Evolutionary conservation across 2,329 filamentous ascomycete genomes (phyloP).

Genomic region (Drechslera avenae): DNA sequence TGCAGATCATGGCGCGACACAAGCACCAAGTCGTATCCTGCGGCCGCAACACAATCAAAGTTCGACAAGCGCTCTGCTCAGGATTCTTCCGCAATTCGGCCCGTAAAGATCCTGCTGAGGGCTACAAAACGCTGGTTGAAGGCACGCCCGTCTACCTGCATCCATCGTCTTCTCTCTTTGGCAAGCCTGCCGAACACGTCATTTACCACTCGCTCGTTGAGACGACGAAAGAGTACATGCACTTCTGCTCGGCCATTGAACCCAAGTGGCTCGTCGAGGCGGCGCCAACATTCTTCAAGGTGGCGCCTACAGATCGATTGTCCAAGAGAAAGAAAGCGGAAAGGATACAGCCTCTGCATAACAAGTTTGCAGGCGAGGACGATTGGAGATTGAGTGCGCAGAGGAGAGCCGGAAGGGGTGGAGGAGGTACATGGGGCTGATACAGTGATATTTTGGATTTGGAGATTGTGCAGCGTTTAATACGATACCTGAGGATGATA

Average conservation of each 20-base stretch:
- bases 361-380: conserved; percentile 88
- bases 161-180: conserved; percentile 87
- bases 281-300: conserved; percentile 99
- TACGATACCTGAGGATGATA: conserved; percentile 1
- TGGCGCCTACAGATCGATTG: conserved; percentile 82
- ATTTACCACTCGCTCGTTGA: conserved; percentile 90
- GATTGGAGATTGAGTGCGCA: conserved; percentile 94
- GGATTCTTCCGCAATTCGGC: conserved; percentile 97
- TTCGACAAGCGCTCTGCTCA: conserved; percentile 85
- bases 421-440: conserved; percentile 92
- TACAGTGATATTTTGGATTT: not conserved
- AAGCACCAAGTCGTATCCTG: conserved; percentile 82
- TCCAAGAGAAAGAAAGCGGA: conserved; percentile 93
- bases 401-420: conserved; percentile 79
- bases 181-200: conserved; percentile 94
- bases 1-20: conserved; percentile 93
- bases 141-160: conserved; percentile 95
- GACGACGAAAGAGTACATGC: conserved; percentile 98
- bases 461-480: not conserved
- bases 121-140: conserved; percentile 97
- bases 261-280: conserved; percentile 93
- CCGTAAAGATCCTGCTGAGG: conserved; percentile 92
- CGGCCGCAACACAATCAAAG: conserved; percentile 82
- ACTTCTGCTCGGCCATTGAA: conserved; percentile 89
- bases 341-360: conserved; percentile 92